Evolutionary conservation across 108 stramenopile species (phyloP), one percentile per base, ranked within the genome.

Genomic region (Skeletonema menzelii): DNA sequence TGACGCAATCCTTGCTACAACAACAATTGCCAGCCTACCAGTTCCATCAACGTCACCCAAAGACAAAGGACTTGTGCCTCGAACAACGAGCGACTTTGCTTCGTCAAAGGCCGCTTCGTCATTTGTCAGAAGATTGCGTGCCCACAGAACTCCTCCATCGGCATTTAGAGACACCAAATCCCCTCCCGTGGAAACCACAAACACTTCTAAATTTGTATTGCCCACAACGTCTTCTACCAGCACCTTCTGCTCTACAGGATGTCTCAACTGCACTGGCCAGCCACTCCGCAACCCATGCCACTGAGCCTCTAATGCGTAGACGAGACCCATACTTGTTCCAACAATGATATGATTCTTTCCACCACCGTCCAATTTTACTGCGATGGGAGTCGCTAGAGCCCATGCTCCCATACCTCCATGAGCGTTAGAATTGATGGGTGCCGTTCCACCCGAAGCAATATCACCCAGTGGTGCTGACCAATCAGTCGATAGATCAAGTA

Each of bases 21-120:
- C 49, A 11, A 88, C 90, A 35, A 93, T 61, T 62, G 87, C 87
- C 17, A 91, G 73, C 4, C 73, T 76, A 2, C 92, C 92, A 56
- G 87, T 87, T 1, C 89, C 92, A 44, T 93, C 78, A 15, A 93
- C 78, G 72, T 93, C 92, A 22, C 92, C 92, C 24, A 93, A 80
- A 0, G 72, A 68, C 89, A 93, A 84, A 11, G 87, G 87, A 59
- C 84, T 86, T 10, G 89, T 84, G 12, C 74, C 78, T 56, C 82
- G 80, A 24, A 85, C 67, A 1, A 83, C 66, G 62, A 74, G 76
- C n/a, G 69, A 62, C 19, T 59, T 53, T 13, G 68, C 68, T 28
- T 64, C 56, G n/a, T 35, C 67, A 15, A 49, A 13, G 56, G 35
- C 31, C 22, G 19, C 47, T 34, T 67, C 85, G 7, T 63, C 73